phyloP scores from a whole-genome alignment of 306 rosid genomes.

The Nissolia schottii region DNA sequence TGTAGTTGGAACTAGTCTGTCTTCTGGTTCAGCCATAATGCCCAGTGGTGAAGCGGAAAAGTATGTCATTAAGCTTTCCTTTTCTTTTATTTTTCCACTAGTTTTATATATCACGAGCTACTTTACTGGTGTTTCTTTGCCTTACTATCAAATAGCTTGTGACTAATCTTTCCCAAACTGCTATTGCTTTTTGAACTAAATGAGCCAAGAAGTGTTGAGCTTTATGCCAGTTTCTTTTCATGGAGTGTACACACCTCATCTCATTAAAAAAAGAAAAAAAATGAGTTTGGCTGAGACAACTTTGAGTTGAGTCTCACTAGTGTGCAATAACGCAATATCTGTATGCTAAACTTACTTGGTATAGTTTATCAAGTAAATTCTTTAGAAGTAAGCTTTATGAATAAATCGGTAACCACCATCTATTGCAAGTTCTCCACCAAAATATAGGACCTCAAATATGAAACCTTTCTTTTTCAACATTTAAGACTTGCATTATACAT shows the following conservation, averaged over 20 bases:
- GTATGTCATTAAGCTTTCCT: constrained; percentile 36
- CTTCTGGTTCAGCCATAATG: constrained; percentile 79
- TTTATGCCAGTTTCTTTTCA: constrained; percentile 22
- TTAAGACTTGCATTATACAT: neutral
- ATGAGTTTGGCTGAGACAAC: neutral
- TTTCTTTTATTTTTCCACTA: neutral
- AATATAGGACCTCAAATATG: neutral
- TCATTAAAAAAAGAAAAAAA: constrained; percentile 2
- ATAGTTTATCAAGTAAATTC: neutral
- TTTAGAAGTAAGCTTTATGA: neutral
- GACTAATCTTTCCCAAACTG: constrained; percentile 9
- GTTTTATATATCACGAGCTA: constrained; percentile 15
- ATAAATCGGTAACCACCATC: neutral
- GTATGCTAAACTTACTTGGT: neutral
- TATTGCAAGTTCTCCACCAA: neutral
- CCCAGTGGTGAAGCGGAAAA: constrained; percentile 88
- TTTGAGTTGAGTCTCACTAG: constrained; percentile 6
- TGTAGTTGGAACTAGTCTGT: constrained; percentile 78
- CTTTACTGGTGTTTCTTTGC: constrained; percentile 18
- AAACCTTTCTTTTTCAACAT: neutral
- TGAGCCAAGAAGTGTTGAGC: constrained; percentile 3
- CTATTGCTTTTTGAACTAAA: constrained; percentile 9
- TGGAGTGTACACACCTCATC: constrained; percentile 1
- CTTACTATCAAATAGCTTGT: constrained; percentile 3
- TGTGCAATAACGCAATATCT: constrained; percentile 12